Evolutionary conservation across 2,329 filamentous ascomycete species (phyloP).

Genomic region (Curvularia verruculosa): DNA sequence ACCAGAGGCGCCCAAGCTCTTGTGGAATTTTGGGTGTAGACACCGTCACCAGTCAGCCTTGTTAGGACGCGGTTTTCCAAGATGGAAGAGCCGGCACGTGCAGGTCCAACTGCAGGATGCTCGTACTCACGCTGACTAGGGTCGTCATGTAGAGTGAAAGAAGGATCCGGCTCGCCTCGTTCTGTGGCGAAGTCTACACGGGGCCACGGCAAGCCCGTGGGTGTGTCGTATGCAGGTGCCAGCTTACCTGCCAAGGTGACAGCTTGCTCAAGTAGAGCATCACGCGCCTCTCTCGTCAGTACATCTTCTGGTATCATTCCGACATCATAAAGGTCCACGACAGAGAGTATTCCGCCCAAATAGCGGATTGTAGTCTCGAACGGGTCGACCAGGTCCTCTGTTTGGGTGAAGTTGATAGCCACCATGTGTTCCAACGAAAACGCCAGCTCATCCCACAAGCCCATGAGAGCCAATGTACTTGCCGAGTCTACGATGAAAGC

Average conservation of each 20-base stretch:
- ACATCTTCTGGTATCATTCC: slow-evolving; percentile 47
- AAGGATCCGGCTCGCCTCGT: slow-evolving; percentile 42
- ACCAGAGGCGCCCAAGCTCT: slow-evolving; percentile 54
- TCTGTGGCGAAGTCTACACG: slow-evolving; percentile 51
- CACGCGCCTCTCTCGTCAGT: slow-evolving; percentile 39
- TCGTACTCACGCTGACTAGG: slow-evolving; percentile 42
- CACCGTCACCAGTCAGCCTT: slow-evolving; percentile 48
- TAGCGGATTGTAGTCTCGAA: slow-evolving; percentile 53
- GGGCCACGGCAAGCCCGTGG: slow-evolving; percentile 54
- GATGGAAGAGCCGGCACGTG: slow-evolving; percentile 53
- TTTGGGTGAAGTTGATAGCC: slow-evolving; percentile 45
- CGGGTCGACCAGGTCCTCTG: slow-evolving; percentile 48
- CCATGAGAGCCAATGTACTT: slow-evolving; percentile 51
- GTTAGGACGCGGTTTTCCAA: slow-evolving; percentile 53
- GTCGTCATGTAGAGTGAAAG: slow-evolving; percentile 34
- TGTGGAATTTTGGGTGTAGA: slow-evolving; percentile 53
- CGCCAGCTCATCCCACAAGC: slow-evolving; percentile 51
- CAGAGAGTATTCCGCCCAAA: slow-evolving; percentile 48
- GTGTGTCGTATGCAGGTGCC: slow-evolving; percentile 49
- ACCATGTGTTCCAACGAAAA: slow-evolving; percentile 49
- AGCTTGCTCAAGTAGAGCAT: slow-evolving; percentile 47
- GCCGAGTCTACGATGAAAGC: slow-evolving; percentile 52
- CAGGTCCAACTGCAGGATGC: slow-evolving; percentile 49
- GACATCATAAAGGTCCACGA: slow-evolving; percentile 52
- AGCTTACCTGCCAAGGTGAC: slow-evolving; percentile 47